Evolutionary conservation across 1,284 basidiomycete species (phyloP).

Genomic region (Sanghuangporus sanghuang): DNA sequence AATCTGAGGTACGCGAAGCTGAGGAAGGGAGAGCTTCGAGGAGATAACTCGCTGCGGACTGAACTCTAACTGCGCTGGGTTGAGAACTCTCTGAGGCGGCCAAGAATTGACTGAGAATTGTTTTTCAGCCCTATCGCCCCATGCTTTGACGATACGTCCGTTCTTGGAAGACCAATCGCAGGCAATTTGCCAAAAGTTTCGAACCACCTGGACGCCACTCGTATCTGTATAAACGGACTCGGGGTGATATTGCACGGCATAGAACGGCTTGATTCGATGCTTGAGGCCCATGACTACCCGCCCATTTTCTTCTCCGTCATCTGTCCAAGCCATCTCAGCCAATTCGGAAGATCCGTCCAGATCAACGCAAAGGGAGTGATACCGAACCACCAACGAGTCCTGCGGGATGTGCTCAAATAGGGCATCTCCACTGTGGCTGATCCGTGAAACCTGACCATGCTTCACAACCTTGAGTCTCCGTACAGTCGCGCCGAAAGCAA

Average conservation of each 20-base stretch:
- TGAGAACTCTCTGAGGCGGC: constrained; percentile 39
- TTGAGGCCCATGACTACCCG: constrained; percentile 63
- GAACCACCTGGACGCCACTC: constrained; percentile 58
- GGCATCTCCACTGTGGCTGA: constrained; percentile 51
- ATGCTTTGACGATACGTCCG: constrained; percentile 34
- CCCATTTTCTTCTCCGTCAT: constrained; percentile 62
- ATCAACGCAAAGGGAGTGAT: constrained; percentile 71
- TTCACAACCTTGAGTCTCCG: constrained; percentile 55
- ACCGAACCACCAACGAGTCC: constrained; percentile 74
- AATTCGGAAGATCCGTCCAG: constrained; percentile 40
- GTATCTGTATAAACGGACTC: constrained; percentile 70
- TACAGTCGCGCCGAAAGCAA: constrained; percentile 67
- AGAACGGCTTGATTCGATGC: constrained; percentile 72
- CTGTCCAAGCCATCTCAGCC: constrained; percentile 61
- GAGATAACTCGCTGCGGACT: constrained; percentile 23
- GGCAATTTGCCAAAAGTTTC: constrained; percentile 69
- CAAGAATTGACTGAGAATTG: constrained; percentile 29
- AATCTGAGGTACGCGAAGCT: constrained; percentile 37
- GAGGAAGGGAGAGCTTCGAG: constrained; percentile 34
- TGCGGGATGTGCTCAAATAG: constrained; percentile 57
- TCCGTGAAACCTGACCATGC: constrained; percentile 76
- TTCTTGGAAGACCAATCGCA: constrained; percentile 40
- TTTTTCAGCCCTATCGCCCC: constrained; percentile 33
- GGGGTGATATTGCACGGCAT: constrained; percentile 96
- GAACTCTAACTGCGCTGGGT: constrained; percentile 19